Percentiles rank a stretch among this genome's conserved stretches.
phyloP scores from a whole-genome alignment of 768 basidiomycete species.

The Nevesoporus exiguus region DNA sequence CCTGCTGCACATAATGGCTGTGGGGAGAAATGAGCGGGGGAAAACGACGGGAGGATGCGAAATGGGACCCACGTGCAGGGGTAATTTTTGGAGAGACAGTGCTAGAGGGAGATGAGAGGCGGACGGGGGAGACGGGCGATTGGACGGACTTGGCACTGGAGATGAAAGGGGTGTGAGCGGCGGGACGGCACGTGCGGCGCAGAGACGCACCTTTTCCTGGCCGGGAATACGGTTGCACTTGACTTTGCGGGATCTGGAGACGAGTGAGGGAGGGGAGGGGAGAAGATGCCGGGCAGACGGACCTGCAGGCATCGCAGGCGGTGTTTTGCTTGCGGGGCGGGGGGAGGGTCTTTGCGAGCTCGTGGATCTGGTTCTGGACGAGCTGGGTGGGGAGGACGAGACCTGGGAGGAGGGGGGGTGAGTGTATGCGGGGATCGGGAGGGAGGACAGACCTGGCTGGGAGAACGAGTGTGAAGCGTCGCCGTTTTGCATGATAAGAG shows the following conservation, averaged over 20 bases:
- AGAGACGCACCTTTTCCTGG: constrained; percentile 66
- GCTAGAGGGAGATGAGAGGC: constrained; percentile 40
- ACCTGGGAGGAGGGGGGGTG: constrained; percentile 35
- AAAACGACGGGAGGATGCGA: constrained; percentile 12
- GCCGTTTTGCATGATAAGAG: constrained; percentile 32
- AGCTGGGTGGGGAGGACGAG: constrained; percentile 61
- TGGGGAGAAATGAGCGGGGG: constrained; percentile 18
- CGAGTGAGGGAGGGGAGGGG: constrained; percentile 1
- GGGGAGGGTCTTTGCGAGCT: constrained; percentile 73
- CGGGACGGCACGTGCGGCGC: constrained; percentile 4
- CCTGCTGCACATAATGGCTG: constrained; percentile 80
- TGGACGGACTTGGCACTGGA: constrained; percentile 62
- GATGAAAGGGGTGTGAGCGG: constrained; percentile 18
- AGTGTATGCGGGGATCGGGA: not conserved
- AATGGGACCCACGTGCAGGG: constrained; percentile 77
- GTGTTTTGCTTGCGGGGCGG: constrained; percentile 92
- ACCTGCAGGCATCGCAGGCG: constrained; percentile 92
- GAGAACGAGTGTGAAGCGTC: constrained; percentile 32
- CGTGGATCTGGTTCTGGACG: constrained; percentile 79
- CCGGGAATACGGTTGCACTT: constrained; percentile 83
- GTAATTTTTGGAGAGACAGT: constrained; percentile 84
- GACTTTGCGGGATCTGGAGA: constrained; percentile 73
- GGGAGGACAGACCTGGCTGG: constrained; percentile 25
- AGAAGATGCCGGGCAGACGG: constrained; percentile 5
- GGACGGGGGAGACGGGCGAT: constrained; percentile 11